These are phyloP conservation scores for Hydnomerulius pinastri DNA, from an alignment of 768 basidiomycete species.

Conservation along the genomic window DNA sequence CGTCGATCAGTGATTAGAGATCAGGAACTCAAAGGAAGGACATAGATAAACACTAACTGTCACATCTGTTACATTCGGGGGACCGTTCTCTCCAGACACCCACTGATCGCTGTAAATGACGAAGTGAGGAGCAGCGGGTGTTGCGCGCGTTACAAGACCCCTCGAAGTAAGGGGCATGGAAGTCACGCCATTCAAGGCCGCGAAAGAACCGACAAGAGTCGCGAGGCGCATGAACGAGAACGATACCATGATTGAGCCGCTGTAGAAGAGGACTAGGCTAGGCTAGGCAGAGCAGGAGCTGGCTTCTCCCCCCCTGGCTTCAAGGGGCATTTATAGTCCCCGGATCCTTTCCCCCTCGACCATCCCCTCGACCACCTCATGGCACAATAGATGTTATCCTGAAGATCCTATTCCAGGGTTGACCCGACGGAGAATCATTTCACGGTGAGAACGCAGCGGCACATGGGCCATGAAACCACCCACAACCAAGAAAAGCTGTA, in stretches of 20 bases:
- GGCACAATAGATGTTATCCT: no score
- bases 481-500: no score
- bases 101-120: constrained; percentile 41
- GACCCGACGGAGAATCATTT: no score
- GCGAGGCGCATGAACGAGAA: constrained; percentile 1
- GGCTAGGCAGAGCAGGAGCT: not conserved
- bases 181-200: not conserved
- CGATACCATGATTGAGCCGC: constrained; percentile 1
- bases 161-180: not conserved
- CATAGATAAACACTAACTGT: constrained; percentile 21
- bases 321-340: constrained; percentile 2
- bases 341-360: not conserved
- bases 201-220: not conserved
- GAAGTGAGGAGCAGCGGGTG: constrained; percentile 38
- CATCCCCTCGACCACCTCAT: not conserved
- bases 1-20: not conserved
- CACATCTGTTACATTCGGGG: constrained; percentile 35
- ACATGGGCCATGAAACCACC: no score
- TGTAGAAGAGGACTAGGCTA: not conserved
- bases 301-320: not conserved
- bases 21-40: not conserved
- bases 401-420: no score
- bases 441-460: no score
- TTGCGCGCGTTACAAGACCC: constrained; percentile 2
- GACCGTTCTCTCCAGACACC: constrained; percentile 38